Evolutionary conservation across 345 rosid genomes (phyloP), one percentile per base, ranked within the genome.

Genomic region (Linum tenue): DNA sequence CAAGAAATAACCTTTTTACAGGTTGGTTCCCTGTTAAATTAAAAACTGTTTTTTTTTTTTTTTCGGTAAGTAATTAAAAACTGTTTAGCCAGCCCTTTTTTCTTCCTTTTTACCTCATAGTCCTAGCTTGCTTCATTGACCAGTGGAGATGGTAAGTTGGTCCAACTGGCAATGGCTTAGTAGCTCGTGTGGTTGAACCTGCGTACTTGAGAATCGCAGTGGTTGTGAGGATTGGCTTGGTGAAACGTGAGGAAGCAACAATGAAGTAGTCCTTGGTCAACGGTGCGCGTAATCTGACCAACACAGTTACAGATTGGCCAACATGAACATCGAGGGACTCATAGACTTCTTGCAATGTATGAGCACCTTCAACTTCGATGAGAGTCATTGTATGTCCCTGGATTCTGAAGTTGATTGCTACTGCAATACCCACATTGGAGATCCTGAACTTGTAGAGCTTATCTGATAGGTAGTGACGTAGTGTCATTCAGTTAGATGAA

Each of bases 81-180:
- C 31, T 22, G 31, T 0, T 22, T 22, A 22, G 31, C 31, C 31
- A 22, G 31, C 1, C 1, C 31, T 22, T 22, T 22, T 22, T 22
- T 22, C 31, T 22, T 22, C 31, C 31, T 48, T 15, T 35, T 62
- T 75, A 87, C 95, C 89, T 86, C n/a, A 82, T 76, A 67, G 98
- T 87, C 66, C 94, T 82, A 58, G 98, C 98, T 77, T 92, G 98
- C 77, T 88, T 79, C 80, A 87, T 80, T 63, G 94, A 90, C 91
- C 88, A 87, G 62, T 92, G 94, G 42, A 86, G 56, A 5, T 92
- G 85, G 37, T 78, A 81, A 37, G 87, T 85, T 3, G 97, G 98
- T 63, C 79, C 91, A 15, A 72, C 35, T 17, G 94, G 98, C 65
- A 85, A 67, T 2, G 88, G 85, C 3, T 73, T 64, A 40, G 85